Evolutionary conservation across 306 rosid species (phyloP).

Genomic region (Abrus pulchellus): DNA sequence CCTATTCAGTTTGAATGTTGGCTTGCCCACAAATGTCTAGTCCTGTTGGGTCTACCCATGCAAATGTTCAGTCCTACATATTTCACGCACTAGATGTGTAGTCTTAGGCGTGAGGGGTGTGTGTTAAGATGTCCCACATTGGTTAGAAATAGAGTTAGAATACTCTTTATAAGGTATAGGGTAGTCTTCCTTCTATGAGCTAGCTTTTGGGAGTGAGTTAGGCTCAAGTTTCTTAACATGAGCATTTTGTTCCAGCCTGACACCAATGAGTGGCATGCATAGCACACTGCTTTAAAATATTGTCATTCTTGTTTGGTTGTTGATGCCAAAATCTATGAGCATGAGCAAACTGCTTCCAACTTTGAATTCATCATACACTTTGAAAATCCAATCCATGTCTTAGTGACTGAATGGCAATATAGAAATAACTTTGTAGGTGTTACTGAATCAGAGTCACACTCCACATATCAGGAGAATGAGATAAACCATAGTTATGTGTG

Average conservation of each 20-base stretch:
- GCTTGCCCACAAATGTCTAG: too few species aligned
- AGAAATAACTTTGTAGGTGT: not conserved
- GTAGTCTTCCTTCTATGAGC: too few species aligned
- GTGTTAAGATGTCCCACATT: too few species aligned
- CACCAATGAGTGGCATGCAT: not conserved
- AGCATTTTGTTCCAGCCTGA: conserved; percentile 19
- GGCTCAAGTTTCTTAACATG: too few species aligned
- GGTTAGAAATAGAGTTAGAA: too few species aligned
- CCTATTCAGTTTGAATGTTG: too few species aligned
- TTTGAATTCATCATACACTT: not conserved
- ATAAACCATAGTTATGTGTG: not conserved
- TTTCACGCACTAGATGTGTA: too few species aligned
- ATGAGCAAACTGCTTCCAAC: not conserved
- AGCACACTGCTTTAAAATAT: conserved; percentile 6
- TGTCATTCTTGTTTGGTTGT: not conserved
- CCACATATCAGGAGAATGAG: not conserved
- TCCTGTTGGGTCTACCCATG: too few species aligned
- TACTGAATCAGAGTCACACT: not conserved
- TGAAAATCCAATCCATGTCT: not conserved
- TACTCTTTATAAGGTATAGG: too few species aligned
- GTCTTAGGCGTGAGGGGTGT: too few species aligned
- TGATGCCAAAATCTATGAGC: not conserved
- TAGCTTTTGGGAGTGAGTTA: too few species aligned
- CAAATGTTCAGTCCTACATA: too few species aligned
- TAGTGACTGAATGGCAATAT: not conserved